Evolutionary conservation across 371 early-diverging fungal species (phyloP).

Genomic region (Mucor ambiguus): DNA sequence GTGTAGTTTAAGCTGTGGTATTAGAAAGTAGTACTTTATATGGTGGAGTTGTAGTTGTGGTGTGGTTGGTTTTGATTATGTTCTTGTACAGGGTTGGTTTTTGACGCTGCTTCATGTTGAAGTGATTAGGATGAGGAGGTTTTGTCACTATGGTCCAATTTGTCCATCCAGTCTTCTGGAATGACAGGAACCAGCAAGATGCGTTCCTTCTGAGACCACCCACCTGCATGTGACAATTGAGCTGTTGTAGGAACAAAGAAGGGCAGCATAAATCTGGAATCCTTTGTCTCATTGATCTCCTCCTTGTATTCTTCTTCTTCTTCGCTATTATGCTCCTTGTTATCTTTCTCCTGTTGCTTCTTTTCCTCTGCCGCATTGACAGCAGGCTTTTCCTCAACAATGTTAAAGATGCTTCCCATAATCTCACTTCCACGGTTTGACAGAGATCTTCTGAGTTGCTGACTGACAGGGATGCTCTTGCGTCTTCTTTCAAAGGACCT

Average conservation of each 20-base stretch:
- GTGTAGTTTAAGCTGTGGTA: neutral
- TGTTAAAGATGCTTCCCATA: constrained; percentile 26
- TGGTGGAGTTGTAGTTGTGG: neutral
- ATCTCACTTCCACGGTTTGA: constrained; percentile 39
- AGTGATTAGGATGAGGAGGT: constrained; percentile 4
- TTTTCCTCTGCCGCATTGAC: constrained; percentile 15
- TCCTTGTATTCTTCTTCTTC: constrained; percentile 43
- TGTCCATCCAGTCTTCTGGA: constrained; percentile 46
- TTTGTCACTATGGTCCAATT: constrained; percentile 42
- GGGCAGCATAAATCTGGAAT: constrained; percentile 56
- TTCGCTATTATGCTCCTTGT: constrained; percentile 27
- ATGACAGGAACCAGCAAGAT: constrained; percentile 28
- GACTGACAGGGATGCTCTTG: constrained; percentile 14
- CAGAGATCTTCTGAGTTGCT: constrained; percentile 29
- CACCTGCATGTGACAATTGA: constrained; percentile 37
- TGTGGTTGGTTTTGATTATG: neutral
- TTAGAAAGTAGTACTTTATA: constrained; percentile 1
- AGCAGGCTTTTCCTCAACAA: neutral
- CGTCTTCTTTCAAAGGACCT: constrained; percentile 38
- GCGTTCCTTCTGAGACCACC: constrained; percentile 32
- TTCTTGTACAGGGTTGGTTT: constrained; percentile 2
- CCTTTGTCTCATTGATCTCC: constrained; percentile 39
- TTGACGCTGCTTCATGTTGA: neutral
- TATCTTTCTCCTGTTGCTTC: constrained; percentile 17
- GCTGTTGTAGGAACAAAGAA: constrained; percentile 56